Conservation (phyloP, 371 early-diverging fungal species). For the Choanephora cucurbitarum region DNA sequence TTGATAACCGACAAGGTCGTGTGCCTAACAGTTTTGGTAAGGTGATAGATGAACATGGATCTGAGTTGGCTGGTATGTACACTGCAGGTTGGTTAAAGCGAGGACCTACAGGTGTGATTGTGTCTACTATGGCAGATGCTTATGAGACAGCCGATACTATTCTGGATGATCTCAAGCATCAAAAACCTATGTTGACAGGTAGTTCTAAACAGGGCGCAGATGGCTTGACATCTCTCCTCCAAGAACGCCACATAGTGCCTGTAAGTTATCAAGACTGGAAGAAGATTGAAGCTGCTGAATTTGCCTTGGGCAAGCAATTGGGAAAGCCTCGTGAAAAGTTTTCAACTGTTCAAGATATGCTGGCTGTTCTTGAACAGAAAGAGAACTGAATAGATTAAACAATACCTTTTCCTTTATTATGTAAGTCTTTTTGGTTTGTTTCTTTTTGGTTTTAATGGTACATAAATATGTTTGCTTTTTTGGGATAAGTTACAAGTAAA, state of each 20-base stretch:
- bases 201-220: slow-evolving; percentile 29
- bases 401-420: no score
- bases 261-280: slow-evolving; percentile 83
- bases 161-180: slow-evolving; percentile 56
- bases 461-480: no score
- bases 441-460: no score
- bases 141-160: slow-evolving; percentile 86
- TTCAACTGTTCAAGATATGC: slow-evolving; percentile 66
- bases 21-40: slow-evolving; percentile 84
- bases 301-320: slow-evolving; percentile 54
- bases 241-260: slow-evolving; percentile 36
- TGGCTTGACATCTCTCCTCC: slow-evolving; percentile 31
- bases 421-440: no score
- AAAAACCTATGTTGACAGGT: slow-evolving; percentile 25
- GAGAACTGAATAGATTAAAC: no score
- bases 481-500: no score
- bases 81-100: slow-evolving; percentile 95
- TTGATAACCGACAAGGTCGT: slow-evolving; percentile 66
- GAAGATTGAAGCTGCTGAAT: slow-evolving; percentile 77
- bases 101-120: slow-evolving; percentile 94
- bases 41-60: slow-evolving; percentile 51
- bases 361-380: slow-evolving; percentile 37
- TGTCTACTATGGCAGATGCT: slow-evolving; percentile 92
- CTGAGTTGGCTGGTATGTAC: slow-evolving; percentile 71
- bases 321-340: slow-evolving; percentile 90